Percentiles rank a stretch among this genome's conserved stretches.
phyloP scores from a whole-genome alignment of 148 eudicot genomes.

The Rhododendron mucronatum region DNA sequence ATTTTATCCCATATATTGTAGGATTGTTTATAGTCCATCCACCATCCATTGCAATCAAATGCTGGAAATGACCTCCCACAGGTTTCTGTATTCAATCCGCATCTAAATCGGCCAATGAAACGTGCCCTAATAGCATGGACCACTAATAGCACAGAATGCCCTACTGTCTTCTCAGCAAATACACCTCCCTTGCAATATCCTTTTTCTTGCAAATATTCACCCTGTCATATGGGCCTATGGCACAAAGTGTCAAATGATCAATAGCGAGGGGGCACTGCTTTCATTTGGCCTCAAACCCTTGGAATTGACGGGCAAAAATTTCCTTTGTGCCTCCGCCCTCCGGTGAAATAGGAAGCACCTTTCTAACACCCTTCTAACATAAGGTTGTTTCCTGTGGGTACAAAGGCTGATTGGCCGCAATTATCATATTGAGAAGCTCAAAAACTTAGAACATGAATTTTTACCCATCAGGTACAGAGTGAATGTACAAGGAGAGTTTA shows the following conservation, averaged over 20 bases:
- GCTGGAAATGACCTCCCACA: background rate
- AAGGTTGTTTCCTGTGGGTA: background rate
- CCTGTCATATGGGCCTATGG: background rate
- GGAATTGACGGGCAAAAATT: background rate
- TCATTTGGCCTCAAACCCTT: slow-evolving; percentile 1
- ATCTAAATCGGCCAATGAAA: background rate
- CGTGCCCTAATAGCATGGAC: background rate
- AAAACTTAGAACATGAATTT: background rate
- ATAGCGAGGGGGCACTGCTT: background rate
- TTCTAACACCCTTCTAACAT: slow-evolving; percentile 6
- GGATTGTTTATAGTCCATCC: background rate
- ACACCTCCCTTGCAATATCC: background rate
- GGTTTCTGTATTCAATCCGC: background rate
- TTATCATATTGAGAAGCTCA: background rate
- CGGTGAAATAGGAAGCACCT: background rate
- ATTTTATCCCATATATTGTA: background rate
- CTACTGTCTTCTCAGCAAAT: background rate
- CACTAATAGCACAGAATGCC: background rate
- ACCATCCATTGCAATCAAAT: background rate
- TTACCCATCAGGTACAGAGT: background rate
- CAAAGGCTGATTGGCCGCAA: background rate
- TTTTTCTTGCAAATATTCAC: background rate
- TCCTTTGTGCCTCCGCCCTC: slow-evolving; percentile 2
- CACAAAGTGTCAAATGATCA: background rate
- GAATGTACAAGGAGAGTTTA: background rate